Conservation (phyloP, 257 asterid species). For the Paraleonurus japonicus region DNA sequence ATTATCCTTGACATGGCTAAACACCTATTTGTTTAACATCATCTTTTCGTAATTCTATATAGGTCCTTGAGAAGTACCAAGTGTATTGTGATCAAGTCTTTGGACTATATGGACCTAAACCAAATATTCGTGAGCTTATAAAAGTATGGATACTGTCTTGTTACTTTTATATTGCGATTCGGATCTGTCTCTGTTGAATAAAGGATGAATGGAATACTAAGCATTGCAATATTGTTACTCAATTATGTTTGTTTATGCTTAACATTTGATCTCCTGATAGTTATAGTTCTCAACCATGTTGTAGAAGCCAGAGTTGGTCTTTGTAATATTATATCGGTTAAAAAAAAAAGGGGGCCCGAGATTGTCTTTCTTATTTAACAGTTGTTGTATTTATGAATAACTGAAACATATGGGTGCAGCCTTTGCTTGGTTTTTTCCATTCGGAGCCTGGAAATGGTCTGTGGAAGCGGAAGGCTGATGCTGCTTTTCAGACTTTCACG, state of each 20-base stretch:
- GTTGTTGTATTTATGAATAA: neutral
- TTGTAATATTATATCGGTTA: too few species aligned
- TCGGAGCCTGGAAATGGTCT: conserved; percentile 70
- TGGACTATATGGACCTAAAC: conserved; percentile 56
- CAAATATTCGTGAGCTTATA: conserved; percentile 66
- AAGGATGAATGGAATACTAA: neutral
- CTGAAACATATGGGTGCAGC: conserved; percentile 48
- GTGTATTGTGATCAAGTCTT: conserved; percentile 72
- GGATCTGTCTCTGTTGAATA: too few species aligned
- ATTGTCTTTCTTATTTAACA: too few species aligned
- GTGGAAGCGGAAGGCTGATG: conserved; percentile 91
- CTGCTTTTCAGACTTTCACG: conserved; percentile 63
- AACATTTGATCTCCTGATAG: neutral
- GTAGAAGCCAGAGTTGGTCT: neutral
- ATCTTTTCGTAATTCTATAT: conserved; percentile 14
- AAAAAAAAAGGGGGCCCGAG: too few species aligned
- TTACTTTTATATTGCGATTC: conserved; percentile 12
- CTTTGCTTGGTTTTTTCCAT: conserved; percentile 77
- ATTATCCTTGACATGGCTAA: neutral
- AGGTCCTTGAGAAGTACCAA: conserved; percentile 86
- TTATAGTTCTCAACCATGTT: neutral
- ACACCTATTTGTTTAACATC: neutral
- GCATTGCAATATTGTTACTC: neutral
- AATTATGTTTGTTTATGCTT: neutral
- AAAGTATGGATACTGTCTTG: conserved; percentile 44